Evolutionary conservation across 108 stramenopile species (phyloP), one percentile per base, ranked within the genome.

Genomic region (Aurantiochytrium sp.): DNA sequence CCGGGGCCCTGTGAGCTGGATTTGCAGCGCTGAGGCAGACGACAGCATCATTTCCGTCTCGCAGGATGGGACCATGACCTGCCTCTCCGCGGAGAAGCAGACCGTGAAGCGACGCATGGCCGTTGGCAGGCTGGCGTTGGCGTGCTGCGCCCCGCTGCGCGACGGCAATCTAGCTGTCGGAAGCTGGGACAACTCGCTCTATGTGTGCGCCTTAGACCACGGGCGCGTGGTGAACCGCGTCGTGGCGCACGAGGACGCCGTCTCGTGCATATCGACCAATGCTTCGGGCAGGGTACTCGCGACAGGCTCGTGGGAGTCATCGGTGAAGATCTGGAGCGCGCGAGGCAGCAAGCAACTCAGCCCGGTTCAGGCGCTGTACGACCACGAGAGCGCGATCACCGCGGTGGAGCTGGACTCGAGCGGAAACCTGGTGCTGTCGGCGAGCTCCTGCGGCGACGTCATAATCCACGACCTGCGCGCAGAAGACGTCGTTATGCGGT

Each of bases 281-380:
- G 54, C 36, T 3, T 30, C 48, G n/a, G 55, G 69, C 15, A 8
- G 15, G n/a, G 0, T 91, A 2, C 68, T 93, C 4, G 92, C 88
- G 5, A 91, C 91, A 1, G 91, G 91, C 4, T 89, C 90, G 22
- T 92, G 91, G 92, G 92, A 93, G 27, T 91, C 91, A 2, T 54
- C 91, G 2, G 89, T 91, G 21, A 93, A 91, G 89, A 85, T 91
- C 17, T 86, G 90, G 87, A 41, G 19, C 24, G 30, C 86, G 22
- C 31, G 21, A 2, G 27, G 42, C 22, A 53, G 48, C 39, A 15
- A 50, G 12, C 32, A 30, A 41, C 15, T 54, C 39, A 52, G 54
- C 17, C 89, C 90, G 15, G 36, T 90, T 22, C 54, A 86, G 45
- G 90, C 89, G 42, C 48, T 92, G 12, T 92, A 90, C 53, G 92